A percentile compares a stretch with the other conserved stretches of the same genome.
phyloP scores from a whole-genome alignment of 148 eudicot genomes.

The Silene conica region DNA sequence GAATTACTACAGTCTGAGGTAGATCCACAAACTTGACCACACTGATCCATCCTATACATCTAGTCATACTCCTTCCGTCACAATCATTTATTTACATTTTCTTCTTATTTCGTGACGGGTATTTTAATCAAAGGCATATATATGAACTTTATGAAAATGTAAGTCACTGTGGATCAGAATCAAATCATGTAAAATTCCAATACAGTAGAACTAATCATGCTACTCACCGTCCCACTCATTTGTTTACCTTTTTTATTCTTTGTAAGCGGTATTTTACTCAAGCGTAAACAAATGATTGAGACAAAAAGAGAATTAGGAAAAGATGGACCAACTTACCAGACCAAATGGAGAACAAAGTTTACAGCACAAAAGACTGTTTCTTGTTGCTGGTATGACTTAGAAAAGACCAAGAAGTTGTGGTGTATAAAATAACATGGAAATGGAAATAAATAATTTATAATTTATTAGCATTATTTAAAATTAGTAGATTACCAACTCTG shows the following conservation, averaged over 20 bases:
- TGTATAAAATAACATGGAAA: neutral
- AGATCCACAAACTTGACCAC: constrained; percentile 1
- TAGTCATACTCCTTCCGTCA: neutral
- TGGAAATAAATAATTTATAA: no score
- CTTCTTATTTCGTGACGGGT: neutral
- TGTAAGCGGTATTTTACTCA: no score
- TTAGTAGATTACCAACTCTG: neutral
- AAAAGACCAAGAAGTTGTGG: neutral
- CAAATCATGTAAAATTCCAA: constrained; percentile 1
- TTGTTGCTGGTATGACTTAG: neutral
- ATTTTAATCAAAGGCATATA: no score
- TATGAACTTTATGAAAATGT: no score
- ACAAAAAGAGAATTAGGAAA: neutral
- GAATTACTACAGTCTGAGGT: neutral
- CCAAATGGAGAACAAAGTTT: neutral
- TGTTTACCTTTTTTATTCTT: no score
- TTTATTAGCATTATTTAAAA: no score
- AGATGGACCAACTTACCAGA: constrained; percentile 5
- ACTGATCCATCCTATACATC: no score
- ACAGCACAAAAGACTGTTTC: neutral
- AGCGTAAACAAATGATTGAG: no score
- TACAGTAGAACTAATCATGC: constrained; percentile 7
- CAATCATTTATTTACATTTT: neutral
- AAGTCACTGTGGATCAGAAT: no score
- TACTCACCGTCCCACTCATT: no score